Base-by-base conservation (phyloP, 1,139 yeast genomes). In the Pichia sp. region DNA sequence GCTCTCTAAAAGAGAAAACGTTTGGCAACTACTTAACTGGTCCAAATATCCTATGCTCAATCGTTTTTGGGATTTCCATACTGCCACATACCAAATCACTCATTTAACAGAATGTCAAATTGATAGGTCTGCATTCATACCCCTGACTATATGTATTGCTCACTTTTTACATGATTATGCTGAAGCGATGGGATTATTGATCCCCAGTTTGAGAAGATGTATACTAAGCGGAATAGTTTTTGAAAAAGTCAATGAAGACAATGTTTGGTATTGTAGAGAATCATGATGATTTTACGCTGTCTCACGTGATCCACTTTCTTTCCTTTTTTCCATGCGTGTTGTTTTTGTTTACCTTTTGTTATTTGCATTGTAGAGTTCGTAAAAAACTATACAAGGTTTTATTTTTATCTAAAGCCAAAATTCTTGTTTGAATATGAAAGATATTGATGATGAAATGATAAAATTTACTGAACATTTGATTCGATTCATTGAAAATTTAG, bases 11-110 rank as follows among this genome's bases (percentile, higher is more conserved):
- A 58, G 84, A 38, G 26, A 49, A 12, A 31, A 21, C n/a, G 12
- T n/a, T 21, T 14, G 12, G 11, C 14, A 11, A 21, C 7, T 20
- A 14, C 6, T 9, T 14, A 25, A 9, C 10, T 30, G 20, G 20
- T 18, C 21, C 4, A 11, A 7, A 3, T 10, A 18, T 17, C 32
- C 32, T 4, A n/a, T 30, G 21, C 44, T 55, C 5, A 50, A 53
- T n/a, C 52, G 53, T n/a, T 46, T 40, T 11, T 71, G 75, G 74
- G 55, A 66, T 39, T 62, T 70, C 47, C 75, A 70, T 50, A 59
- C 45, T 59, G 63, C 38, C 46, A 53, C 33, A 52, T 68, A 39
- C 56, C 59, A 14, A 67, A 69, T 52, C 11, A 32, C 43, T 3
- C 52, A 50, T 36, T 31, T 47, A 40, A 58, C 60, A 35, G 53